Conservation (phyloP, 176 grass and related monocot genomes). For the Eragrostis curvula region DNA sequence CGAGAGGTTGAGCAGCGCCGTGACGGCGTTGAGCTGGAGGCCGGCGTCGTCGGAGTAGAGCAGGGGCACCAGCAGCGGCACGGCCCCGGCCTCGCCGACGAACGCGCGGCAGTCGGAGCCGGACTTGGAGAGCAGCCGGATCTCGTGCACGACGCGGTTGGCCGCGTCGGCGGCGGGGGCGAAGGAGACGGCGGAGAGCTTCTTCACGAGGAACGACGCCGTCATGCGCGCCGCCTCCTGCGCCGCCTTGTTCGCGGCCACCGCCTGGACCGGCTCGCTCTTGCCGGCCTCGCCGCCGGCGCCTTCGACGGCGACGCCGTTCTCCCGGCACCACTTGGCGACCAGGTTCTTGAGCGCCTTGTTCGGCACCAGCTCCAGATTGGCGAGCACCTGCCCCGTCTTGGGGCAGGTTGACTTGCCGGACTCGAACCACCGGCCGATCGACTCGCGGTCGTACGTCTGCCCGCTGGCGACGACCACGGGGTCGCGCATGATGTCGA, state of each 20-base stretch:
- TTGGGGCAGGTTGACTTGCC: constrained; percentile 91
- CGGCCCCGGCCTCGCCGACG: constrained; percentile 80
- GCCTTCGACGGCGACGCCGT: constrained; percentile 59
- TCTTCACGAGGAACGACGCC: constrained; percentile 80
- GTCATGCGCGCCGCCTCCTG: constrained; percentile 92
- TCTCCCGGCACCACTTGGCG: constrained; percentile 88
- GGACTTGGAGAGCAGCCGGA: constrained; percentile 76
- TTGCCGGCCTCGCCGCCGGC: constrained; percentile 50
- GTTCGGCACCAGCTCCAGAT: constrained; percentile 75
- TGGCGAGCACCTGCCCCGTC: constrained; percentile 66
- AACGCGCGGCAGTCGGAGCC: constrained; percentile 79
- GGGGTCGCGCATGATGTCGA: constrained; percentile 90
- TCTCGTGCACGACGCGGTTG: constrained; percentile 85
- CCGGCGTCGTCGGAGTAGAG: constrained; percentile 69
- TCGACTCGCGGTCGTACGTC: constrained; percentile 91
- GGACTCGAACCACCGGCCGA: constrained; percentile 74
- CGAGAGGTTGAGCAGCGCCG: constrained; percentile 89
- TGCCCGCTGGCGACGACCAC: constrained; percentile 84
- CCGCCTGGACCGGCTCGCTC: constrained; percentile 38
- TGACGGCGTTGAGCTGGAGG: constrained; percentile 88
- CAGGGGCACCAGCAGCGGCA: constrained; percentile 76
- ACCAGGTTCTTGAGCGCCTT: constrained; percentile 89
- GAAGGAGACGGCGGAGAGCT: constrained; percentile 51
- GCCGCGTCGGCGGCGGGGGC: constrained; percentile 69
- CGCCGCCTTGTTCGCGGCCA: constrained; percentile 77